Conservation (phyloP, 2,329 filamentous ascomycete genomes). For the Colletotrichum sp. region DNA sequence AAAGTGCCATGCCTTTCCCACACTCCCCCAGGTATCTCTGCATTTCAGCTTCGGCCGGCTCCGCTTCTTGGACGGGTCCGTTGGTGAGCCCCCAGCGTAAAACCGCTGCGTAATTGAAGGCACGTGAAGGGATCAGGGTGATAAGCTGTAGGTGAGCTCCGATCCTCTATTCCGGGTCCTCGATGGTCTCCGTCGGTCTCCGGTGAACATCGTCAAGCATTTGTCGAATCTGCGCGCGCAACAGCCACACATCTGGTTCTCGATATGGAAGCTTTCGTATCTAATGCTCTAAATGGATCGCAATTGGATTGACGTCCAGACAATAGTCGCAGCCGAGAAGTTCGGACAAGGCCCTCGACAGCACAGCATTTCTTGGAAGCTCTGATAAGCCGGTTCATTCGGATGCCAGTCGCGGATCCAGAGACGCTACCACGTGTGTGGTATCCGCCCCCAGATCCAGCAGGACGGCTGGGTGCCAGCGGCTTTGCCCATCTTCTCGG, state of each 20-base stretch:
- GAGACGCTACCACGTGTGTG: neutral
- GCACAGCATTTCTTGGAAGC: neutral
- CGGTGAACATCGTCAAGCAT: neutral
- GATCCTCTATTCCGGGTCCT: neutral
- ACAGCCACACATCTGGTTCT: neutral
- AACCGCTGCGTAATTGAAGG: neutral
- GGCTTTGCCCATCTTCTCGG: neutral
- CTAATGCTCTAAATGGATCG: neutral
- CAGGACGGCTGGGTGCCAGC: neutral
- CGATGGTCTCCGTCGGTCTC: conserved; percentile 1
- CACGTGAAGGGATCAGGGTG: neutral
- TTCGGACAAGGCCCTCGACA: neutral
- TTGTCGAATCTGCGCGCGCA: neutral
- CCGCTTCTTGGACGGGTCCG: conserved; percentile 2
- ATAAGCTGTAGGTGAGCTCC: conserved; percentile 14
- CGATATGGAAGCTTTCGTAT: neutral
- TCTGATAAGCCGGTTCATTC: neutral
- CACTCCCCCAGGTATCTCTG: neutral
- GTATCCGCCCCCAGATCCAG: conserved; percentile 16
- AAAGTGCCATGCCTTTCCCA: conserved; percentile 5
- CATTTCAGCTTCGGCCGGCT: conserved; percentile 19
- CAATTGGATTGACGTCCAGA: neutral
- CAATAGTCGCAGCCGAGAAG: neutral
- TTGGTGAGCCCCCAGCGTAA: neutral
- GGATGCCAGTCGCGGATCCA: neutral